Conservation (phyloP, 306 rosid genomes). For the Quercus parvula region DNA sequence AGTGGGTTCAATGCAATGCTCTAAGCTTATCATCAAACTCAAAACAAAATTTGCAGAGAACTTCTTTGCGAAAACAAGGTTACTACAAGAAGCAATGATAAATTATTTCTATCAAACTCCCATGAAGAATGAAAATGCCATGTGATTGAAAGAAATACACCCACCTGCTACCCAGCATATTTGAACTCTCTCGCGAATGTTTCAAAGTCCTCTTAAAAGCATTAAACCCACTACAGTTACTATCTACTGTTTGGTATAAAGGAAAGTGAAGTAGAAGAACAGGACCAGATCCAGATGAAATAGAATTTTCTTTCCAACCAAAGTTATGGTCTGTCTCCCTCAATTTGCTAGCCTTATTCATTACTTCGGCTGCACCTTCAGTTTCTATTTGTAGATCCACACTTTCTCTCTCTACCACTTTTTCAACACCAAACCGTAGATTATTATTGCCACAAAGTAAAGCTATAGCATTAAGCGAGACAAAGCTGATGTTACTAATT, state of each 20-base stretch:
- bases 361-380: background rate
- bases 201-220: slow-evolving; percentile 11
- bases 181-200: slow-evolving; percentile 17
- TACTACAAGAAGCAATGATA: background rate
- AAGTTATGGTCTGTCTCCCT: slow-evolving; percentile 25
- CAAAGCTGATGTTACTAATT: slow-evolving; percentile 55
- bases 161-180: slow-evolving; percentile 41
- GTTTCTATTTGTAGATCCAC: slow-evolving; percentile 32
- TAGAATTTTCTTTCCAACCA: slow-evolving; percentile 37
- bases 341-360: background rate
- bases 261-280: slow-evolving; percentile 65
- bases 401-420: slow-evolving; percentile 57
- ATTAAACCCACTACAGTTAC: slow-evolving; percentile 14
- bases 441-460: slow-evolving; percentile 49
- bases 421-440: slow-evolving; percentile 63
- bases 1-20: background rate
- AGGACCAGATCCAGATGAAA: slow-evolving; percentile 57
- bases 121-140: background rate
- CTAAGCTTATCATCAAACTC: background rate
- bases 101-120: slow-evolving; percentile 7
- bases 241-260: slow-evolving; percentile 21
- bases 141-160: slow-evolving; percentile 14
- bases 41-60: background rate
- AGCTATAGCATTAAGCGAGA: slow-evolving; percentile 59
- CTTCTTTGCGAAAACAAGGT: background rate